Evolutionary conservation across 352 stramenopile species (phyloP), one percentile per base, ranked within the genome.

Genomic region (Globisporangium cylindrosporum): DNA sequence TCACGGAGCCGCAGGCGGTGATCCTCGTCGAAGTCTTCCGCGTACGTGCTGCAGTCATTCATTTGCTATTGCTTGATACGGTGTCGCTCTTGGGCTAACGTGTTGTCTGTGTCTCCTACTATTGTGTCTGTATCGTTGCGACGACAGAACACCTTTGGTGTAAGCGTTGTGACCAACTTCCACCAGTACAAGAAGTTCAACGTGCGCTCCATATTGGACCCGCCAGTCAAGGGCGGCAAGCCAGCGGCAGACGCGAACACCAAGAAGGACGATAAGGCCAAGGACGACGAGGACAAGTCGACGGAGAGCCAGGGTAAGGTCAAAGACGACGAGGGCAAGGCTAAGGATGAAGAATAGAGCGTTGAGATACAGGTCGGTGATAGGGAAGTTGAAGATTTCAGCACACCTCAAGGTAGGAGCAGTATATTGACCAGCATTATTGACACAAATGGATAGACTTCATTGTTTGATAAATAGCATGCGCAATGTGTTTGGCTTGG

Each of bases 111-210:
- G 22, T 49, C 27, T 32, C 27, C 27, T 32, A 2, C 36, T 58
- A 18, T 15, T 56, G 14, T 46, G 34, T 46, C 62, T n/a, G 51
- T 29, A 32, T 29, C 22, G 10, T 24, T 63, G 49, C 43, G 18
- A 36, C 9, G 25, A 38, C 54, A 82, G 56, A 91, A 83, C 68
- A 90, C 84, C 32, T 92, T 80, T 62, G 86, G 86, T 5, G 73
- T 91, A 38, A 94, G 86, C 54, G 64, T 94, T 32, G 76, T 92
- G 71, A 89, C 77, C 49, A 76, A 90, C 64, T 94, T 91, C 66
- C 80, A 92, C 70, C 76, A 82, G 55, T 87, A 77, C 70, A 84
- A 83, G 64, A 89, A 90, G 75, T 94, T 82, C 70, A 94, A 92
- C 66, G 82, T 92, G 64, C 86, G 86, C 34, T 89, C 79, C 34